A percentile compares a stretch with the other conserved stretches of the same genome.
These are phyloP conservation scores for Aulographum hederae DNA, from an alignment of 2,329 filamentous ascomycete species.

Conservation along the genomic window DNA sequence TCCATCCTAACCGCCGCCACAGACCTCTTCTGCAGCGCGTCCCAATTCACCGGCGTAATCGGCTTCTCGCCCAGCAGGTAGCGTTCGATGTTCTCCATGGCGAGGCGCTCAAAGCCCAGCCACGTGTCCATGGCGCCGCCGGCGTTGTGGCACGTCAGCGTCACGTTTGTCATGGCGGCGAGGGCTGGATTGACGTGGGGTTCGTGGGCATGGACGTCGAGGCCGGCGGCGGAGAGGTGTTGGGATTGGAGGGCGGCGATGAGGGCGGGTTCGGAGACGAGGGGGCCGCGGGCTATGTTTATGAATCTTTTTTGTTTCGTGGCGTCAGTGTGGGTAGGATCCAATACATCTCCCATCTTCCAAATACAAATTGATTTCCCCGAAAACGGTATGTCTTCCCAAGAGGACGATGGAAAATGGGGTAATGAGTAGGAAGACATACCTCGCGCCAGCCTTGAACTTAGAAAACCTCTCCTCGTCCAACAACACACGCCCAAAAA, in stretches of 20 bases:
- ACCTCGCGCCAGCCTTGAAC: conserved; percentile 36
- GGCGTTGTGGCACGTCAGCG: conserved; percentile 50
- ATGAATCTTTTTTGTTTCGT: no score
- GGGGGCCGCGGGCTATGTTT: not conserved
- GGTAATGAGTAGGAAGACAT: no score
- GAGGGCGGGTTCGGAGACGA: not conserved
- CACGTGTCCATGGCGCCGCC: conserved; percentile 49
- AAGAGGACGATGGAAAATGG: not conserved
- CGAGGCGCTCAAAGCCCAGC: conserved; percentile 45
- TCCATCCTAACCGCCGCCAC: no score
- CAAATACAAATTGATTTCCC: not conserved
- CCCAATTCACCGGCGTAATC: conserved; percentile 44
- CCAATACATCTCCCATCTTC: not conserved
- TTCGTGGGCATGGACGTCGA: not conserved
- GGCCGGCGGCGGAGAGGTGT: not conserved
- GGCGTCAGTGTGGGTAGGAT: no score
- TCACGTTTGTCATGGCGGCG: conserved; percentile 25
- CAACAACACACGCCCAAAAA: conserved; percentile 30
- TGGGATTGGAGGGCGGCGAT: not conserved
- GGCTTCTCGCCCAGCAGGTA: conserved; percentile 33
- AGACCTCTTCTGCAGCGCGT: conserved; percentile 31
- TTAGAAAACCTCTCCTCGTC: conserved; percentile 25
- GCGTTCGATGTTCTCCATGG: conserved; percentile 47
- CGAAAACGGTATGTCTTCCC: not conserved
- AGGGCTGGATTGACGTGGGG: conserved; percentile 28